phyloP scores from a whole-genome alignment of 129 eudicot genomes.

The Flaveria robusta region DNA sequence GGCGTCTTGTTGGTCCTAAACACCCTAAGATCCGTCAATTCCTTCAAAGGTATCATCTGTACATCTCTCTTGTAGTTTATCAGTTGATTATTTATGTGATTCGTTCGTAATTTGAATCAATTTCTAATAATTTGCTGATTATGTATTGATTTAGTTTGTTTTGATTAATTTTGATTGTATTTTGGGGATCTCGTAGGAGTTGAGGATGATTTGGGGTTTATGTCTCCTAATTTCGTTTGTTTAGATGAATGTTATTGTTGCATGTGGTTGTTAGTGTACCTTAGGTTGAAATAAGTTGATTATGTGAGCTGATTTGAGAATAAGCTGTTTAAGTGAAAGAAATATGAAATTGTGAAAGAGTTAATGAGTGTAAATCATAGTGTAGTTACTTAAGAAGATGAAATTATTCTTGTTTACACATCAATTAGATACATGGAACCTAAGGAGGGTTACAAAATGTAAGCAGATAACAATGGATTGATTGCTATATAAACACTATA shows the following conservation, averaged over 20 bases:
- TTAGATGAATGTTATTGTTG: slow-evolving; percentile 3
- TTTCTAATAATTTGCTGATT: neutral
- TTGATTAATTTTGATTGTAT: slow-evolving; percentile 14
- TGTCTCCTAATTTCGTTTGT: slow-evolving; percentile 4
- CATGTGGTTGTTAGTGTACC: neutral
- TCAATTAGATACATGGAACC: neutral
- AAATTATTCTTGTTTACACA: neutral
- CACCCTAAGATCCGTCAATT: slow-evolving; percentile 67
- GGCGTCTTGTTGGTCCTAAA: slow-evolving; percentile 60
- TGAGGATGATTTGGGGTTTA: slow-evolving; percentile 2
- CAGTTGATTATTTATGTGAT: neutral
- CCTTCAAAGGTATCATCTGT: slow-evolving; percentile 49
- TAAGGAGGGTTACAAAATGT: neutral
- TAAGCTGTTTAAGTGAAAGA: neutral
- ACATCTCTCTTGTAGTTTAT: neutral
- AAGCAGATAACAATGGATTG: neutral
- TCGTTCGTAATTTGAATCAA: slow-evolving; percentile 4
- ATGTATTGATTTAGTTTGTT: neutral
- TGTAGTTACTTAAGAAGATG: neutral
- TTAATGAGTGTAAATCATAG: neutral
- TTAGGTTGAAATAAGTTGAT: neutral
- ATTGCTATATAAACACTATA: neutral
- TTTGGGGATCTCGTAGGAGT: neutral
- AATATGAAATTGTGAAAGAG: neutral
- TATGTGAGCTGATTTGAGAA: neutral